Base-by-base conservation (phyloP, 495 filamentous ascomycete species). In the Penicillium subrubescens region DNA sequence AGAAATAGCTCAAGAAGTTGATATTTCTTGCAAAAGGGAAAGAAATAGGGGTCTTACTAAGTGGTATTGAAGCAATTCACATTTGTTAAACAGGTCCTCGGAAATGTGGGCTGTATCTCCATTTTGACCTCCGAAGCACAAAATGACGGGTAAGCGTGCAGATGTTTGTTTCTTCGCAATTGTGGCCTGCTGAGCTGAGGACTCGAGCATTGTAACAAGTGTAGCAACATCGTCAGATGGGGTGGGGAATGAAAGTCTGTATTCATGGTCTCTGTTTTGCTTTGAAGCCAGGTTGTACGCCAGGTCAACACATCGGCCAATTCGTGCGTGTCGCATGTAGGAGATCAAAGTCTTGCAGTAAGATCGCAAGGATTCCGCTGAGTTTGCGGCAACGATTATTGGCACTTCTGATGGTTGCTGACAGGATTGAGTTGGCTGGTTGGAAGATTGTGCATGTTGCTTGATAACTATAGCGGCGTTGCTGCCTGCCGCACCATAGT, bases 41-140 rank as follows among this genome's bases (percentile, higher is more conserved):
- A 21, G n/a, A 46, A 5, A 8, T 21, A 8, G 17, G 5, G n/a
- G 2, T 21, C 19, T 19, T 7, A 46, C 43, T n/a, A 46, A 46
- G 58, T 84, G 70, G 1, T 34, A 54, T n/a, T 73, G 73, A 0
- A 82, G 56, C 2, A 80, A 55, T 2, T 50, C 53, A 21, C 71
- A 63, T 19, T 33, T 61, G 3, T 77, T 39, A 25, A 77, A 82
- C 2, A 81, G 33, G 2, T 65, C 50, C 21, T 66, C 43, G 2
- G 71, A 62, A 17, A 81, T 59, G 1, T 50, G 58, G 8, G 74
- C 67, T 1, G 43, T 61, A 2, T 53, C 63, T 3, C 65, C 62
- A 33, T 21, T 69, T 37, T 82, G 79, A 0, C 79, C 78, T 1
- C 73, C 72, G 59, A 82, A 81, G 21, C 64, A 67, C 10, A 79